Evolutionary conservation across 371 early-diverging fungal species (phyloP), one percentile per base, ranked within the genome.

Genomic region (Mortierella sp.): DNA sequence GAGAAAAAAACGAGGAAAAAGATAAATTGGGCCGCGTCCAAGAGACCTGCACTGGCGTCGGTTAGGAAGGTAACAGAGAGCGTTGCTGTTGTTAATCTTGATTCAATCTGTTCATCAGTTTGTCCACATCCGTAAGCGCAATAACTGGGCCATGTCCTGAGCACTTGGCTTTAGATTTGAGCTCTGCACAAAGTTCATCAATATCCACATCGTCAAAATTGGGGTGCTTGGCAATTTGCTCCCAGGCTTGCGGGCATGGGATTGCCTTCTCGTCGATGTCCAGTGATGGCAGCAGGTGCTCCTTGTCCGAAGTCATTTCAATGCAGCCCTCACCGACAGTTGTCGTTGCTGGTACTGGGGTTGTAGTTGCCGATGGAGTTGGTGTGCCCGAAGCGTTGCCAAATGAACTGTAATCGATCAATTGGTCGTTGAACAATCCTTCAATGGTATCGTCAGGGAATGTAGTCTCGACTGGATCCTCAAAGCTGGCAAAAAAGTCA

Each of bases 91-190:
- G 40, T 40, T 40, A 22, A 7, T 51, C 53, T 51, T 51, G 40
- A 13, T 40, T 40, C 40, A 71, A 31, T 76, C 68, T 59, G 71
- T 32, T 65, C 71, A 74, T 68, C 61, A 80, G 32, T 45, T 83
- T 76, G 32, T 83, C 66, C 29, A 89, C 72, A 37, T 88, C 89
- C 53, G 79, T 60, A 42, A 85, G 78, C 17, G 83, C 72, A 68
- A 88, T 85, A 1, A 86, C 84, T 28, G 89, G 87, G 0, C 89
- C 89, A 53, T 85, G 72, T 12, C 79, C 85, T 28, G 89, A 87
- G 64, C 89, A 88, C 66, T 85, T 88, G 3, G 89, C 87, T 68
- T 88, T 91, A 28, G 86, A 68, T 62, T 88, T 88, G 81, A 91
- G 78, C 54, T 87, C 88, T 57, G 80, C 76, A 60, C 91, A 91